Evolutionary conservation across 129 eudicot genomes (phyloP), one percentile per base, ranked within the genome.

Genomic region (Chrysanthemum lavandulifolium): DNA sequence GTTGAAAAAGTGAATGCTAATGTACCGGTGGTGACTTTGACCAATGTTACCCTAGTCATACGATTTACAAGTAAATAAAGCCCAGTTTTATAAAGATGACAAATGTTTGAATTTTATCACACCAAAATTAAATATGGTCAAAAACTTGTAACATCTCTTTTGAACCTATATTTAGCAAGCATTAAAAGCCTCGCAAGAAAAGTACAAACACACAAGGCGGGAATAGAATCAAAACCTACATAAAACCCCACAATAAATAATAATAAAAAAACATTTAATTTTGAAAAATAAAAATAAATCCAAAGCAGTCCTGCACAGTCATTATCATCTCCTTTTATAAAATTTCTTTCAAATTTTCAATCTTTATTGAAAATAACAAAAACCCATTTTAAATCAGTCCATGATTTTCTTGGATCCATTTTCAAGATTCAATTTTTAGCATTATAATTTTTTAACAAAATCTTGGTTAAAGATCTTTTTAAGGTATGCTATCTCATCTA

Each of bases 201-300:
- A 55, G 71, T 69, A 75, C 78, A 67, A 81, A 65, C 43, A 54
- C 59, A 67, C 78, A 77, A 82, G 89, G 91, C 94, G 94, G 89
- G 94, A 87, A 87, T 71, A 45, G 29, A 75, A 75, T 73, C 76
- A 84, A 81, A 77, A 77, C 59, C 67, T 40, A 43, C 65, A 64
- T 50, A 43, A 64, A 14, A 73, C 16, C 59, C 40, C 53, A 25
- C 61, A 60, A 69, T 68, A 18, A 61, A 61, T 25, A 25, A 53
- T 65, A 74, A 45, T 19, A 40, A 68, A 7, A 63, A 57, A 19
- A 47, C 14, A 16, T 25, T 61, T 63, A 23, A 67, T 23, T 72
- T 67, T 23, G 58, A 72, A 76, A 75, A 66, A 59, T 67, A 69
- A 61, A 36, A 64, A 65, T 33, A 60, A 58, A 74, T 23, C 73